Base-by-base conservation (phyloP, 768 basidiomycete species). In the Boletus barrowsii region DNA sequence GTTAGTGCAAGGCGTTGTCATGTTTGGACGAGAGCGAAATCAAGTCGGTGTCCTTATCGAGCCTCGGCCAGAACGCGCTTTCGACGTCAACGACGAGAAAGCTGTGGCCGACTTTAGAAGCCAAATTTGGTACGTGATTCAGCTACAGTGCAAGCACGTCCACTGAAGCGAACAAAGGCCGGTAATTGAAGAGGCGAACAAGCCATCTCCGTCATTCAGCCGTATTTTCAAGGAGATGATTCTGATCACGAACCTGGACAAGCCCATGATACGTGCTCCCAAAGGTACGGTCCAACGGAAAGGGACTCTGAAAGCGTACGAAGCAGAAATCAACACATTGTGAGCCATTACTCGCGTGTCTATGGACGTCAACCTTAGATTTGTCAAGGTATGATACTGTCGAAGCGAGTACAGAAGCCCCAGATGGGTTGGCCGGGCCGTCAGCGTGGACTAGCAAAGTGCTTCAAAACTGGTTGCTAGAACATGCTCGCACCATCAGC, bases 151-250 rank as follows among this genome's bases (percentile, higher is more conserved):
- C 33, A 35, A 35, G 33, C 11, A 35, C 14, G 33, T 14, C 33
- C 10, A 14, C 33, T 35, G 14, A 35, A 14, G 14, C 11, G 11
- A 35, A 14, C 33, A 35, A 35, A 77, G 75, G 72, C 69, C 74
- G 0, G 37, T 58, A 15, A 67, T 80, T 1, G 73, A 77, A 18
- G 72, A 75, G 24, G 78, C 75, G 0, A 79, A 79, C 53, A 56
- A 47, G 15, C 54, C 56, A 0, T 68, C 75, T 0, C 78, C 77
- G 0, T 62, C 72, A 0, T 76, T 73, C 42, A 76, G 75, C 33
- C 64, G 73, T 9, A 69, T 79, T 7, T 79, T 75, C 70, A 78
- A 77, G 62, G 76, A 82, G 60, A 77, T 81, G 79, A 80, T 82
- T 40, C 33, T 81, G 14, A 62, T 80, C 14, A 64, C 78, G 0